phyloP scores from a whole-genome alignment of 192 early-diverging fungal genomes.

The Podila clonocystis region DNA sequence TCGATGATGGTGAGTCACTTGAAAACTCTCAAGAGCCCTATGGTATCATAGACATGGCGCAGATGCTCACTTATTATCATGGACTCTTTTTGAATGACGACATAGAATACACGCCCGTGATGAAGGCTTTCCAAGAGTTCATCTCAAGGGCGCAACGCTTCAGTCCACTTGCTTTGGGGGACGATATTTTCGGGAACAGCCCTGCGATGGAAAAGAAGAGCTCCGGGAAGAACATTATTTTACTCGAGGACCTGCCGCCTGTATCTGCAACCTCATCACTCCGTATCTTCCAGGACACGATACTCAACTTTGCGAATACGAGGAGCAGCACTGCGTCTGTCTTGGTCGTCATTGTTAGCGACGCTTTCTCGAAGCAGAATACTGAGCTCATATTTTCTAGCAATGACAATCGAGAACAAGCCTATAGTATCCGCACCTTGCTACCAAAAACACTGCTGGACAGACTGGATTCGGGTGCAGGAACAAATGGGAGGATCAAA shows the following conservation, averaged over 20 bases:
- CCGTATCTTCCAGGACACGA: conserved; percentile 59
- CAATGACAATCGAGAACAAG: conserved; percentile 27
- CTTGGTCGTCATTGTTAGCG: conserved; percentile 47
- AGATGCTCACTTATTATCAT: neutral
- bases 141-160: conserved; percentile 62
- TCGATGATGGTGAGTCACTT: conserved; percentile 34
- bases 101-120: conserved; percentile 53
- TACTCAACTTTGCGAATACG: conserved; percentile 55
- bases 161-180: conserved; percentile 35
- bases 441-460: conserved; percentile 22
- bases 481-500: conserved; percentile 12
- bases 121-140: conserved; percentile 63
- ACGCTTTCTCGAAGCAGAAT: conserved; percentile 45
- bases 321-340: conserved; percentile 21
- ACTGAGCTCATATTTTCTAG: conserved; percentile 41
- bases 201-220: neutral
- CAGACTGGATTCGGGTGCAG: conserved; percentile 32
- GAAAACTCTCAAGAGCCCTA: neutral
- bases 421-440: conserved; percentile 25
- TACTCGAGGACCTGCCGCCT: conserved; percentile 71
- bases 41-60: neutral
- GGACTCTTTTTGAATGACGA: neutral
- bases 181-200: neutral
- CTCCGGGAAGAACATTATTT: conserved; percentile 52
- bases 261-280: conserved; percentile 57